phyloP scores from a whole-genome alignment of 139 green algal genomes.

The Chlorella sp. region DNA sequence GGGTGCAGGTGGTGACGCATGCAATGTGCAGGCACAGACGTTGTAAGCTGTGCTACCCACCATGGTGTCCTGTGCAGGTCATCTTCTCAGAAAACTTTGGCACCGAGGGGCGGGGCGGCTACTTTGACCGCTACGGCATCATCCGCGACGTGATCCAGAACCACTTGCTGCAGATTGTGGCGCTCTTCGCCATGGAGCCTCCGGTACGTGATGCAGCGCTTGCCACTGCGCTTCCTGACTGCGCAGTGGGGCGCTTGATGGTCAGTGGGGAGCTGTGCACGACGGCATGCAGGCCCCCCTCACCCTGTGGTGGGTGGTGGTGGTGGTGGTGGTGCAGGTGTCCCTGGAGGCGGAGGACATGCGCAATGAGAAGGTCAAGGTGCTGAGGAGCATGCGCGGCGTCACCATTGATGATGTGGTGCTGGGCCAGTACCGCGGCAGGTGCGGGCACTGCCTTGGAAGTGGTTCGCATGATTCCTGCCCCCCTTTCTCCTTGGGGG shows the following conservation, averaged over 20 bases:
- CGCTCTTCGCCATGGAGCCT: slow-evolving; percentile 97
- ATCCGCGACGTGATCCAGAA: slow-evolving; percentile 99
- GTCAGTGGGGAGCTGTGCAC: no score
- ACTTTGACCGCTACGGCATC: slow-evolving; percentile 99
- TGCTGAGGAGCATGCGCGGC: slow-evolving; percentile 79
- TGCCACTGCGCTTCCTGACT: neutral
- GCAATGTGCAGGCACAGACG: no score
- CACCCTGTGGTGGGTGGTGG: no score
- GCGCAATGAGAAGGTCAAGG: slow-evolving; percentile 97
- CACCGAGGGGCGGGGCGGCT: slow-evolving; percentile 94
- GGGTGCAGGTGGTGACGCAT: no score
- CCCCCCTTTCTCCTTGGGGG: no score
- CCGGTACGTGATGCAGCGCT: slow-evolving; percentile 51
- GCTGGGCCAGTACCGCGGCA: slow-evolving; percentile 89
- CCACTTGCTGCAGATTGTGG: slow-evolving; percentile 95
- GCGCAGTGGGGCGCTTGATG: neutral
- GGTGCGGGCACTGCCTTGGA: no score
- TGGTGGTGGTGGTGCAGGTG: slow-evolving; percentile 37
- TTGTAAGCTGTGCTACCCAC: no score
- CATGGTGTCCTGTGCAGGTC: slow-evolving; percentile 74
- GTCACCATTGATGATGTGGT: slow-evolving; percentile 90
- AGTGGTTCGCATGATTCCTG: no score
- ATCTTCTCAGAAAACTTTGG: slow-evolving; percentile 98
- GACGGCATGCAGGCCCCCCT: no score
- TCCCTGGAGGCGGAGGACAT: slow-evolving; percentile 92